Base-by-base conservation (phyloP, 1,284 basidiomycete species). In the Rhodofomes roseus region DNA sequence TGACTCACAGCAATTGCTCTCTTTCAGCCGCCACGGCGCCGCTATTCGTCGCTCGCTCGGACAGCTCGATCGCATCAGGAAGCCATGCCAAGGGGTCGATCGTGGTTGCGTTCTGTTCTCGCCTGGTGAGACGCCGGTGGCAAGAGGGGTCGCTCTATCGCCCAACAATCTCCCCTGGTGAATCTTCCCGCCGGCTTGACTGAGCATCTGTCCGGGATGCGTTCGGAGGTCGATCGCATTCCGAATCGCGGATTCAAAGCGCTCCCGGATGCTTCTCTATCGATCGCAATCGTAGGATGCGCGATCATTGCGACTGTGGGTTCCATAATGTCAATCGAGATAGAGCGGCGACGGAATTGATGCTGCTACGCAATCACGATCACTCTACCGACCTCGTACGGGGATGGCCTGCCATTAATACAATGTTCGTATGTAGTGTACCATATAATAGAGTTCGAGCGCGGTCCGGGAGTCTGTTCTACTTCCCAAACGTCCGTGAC, bases 151-250 rank as follows among this genome's bases (percentile, higher is more conserved):
- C 58, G 54, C 54, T 59, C 53, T 54, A 59, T 59, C 57, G 52
- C 57, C 57, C 41, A 25, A 20, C 40, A 29, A 59, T 59, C 58
- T 59, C 54, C 58, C 44, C 54, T 29, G 50, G 25, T 29, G 43
- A n/a, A 59, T 59, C 58, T 59, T 59, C 58, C 31, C 58, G 44
- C 54, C 54, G 58, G 57, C 34, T 25, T 37, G 53, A 43, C 43
- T 40, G 52, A 31, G 23, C 54, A 51, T 41, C 54, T 59, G 46
- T 59, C 58, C 54, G 37, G 54, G 31, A 55, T 54, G 52, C 53
- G 41, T 55, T 37, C 53, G 56, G 50, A 20, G 34, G 53, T 44
- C 51, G 57, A 59, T 59, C 57, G 36, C 20, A 20, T 29, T 36
- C 53, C 43, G 50, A 52, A 25, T 54, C 36, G 31, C 46, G 41